Percentiles rank a stretch among this genome's conserved stretches.
These are phyloP conservation scores for Pseudogymnoascus sp. DNA, from an alignment of 2,329 filamentous ascomycete species.

Conservation along the genomic window DNA sequence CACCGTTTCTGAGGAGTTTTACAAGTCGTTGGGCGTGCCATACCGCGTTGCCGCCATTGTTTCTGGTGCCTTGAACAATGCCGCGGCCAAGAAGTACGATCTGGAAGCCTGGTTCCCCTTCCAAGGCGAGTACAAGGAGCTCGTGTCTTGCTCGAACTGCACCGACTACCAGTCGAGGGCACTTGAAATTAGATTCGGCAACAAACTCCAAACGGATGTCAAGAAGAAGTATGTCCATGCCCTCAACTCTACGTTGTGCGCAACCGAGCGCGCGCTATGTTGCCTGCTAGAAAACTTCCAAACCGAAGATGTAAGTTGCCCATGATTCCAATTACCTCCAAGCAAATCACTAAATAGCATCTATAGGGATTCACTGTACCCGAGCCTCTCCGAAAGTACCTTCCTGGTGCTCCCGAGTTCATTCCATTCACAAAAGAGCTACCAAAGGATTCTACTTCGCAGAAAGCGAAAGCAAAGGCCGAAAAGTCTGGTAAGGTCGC, in stretches of 20 bases:
- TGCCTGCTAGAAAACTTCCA: slow-evolving; percentile 97
- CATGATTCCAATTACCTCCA: background rate
- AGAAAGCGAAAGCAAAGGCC: slow-evolving; percentile 39
- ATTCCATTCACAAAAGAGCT: slow-evolving; percentile 81
- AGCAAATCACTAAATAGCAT: slow-evolving; percentile 17
- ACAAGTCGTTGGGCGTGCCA: slow-evolving; percentile 78
- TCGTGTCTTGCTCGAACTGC: slow-evolving; percentile 96
- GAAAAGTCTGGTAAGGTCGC: slow-evolving; percentile 25
- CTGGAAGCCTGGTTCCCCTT: slow-evolving; percentile 95
- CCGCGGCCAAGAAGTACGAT: slow-evolving; percentile 86
- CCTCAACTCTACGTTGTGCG: slow-evolving; percentile 81
- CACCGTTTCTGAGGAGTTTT: slow-evolving; percentile 83
- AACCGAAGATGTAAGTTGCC: slow-evolving; percentile 60
- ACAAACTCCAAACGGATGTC: slow-evolving; percentile 74
- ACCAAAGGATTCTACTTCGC: slow-evolving; percentile 62
- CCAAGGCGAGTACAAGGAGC: slow-evolving; percentile 96
- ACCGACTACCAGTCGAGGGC: slow-evolving; percentile 94
- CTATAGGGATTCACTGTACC: slow-evolving; percentile 66
- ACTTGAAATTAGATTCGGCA: slow-evolving; percentile 83
- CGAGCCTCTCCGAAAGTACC: slow-evolving; percentile 77
- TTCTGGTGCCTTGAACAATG: slow-evolving; percentile 89
- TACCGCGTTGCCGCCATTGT: slow-evolving; percentile 93
- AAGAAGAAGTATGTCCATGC: slow-evolving; percentile 94
- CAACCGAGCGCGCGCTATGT: slow-evolving; percentile 86
- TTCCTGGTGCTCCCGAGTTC: slow-evolving; percentile 83